A percentile compares a stretch with the other conserved stretches of the same genome.
These are phyloP conservation scores for Kwoniella bestiolae DNA, from an alignment of 768 basidiomycete species.

Conservation along the genomic window DNA sequence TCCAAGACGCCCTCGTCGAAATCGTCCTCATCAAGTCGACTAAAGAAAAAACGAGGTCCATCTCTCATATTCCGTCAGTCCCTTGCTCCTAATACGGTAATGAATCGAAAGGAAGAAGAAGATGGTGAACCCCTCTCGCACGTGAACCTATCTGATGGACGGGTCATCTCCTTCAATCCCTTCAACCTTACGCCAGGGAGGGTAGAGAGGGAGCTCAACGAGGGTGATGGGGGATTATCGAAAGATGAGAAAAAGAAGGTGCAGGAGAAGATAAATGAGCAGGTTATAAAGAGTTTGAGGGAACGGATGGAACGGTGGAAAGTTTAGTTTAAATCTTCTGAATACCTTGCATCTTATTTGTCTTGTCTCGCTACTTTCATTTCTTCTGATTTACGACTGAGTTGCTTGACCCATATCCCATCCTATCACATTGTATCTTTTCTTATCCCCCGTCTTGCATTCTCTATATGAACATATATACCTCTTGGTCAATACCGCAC, in stretches of 20 bases:
- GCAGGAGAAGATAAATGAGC: slow-evolving; percentile 59
- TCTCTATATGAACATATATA: background rate
- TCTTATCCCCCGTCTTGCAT: background rate
- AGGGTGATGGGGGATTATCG: slow-evolving; percentile 26
- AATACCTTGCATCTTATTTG: too few relatives aligned
- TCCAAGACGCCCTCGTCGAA: slow-evolving; percentile 11
- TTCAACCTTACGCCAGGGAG: slow-evolving; percentile 67
- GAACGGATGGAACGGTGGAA: slow-evolving; percentile 40
- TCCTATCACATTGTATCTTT: background rate
- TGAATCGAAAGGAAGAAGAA: background rate
- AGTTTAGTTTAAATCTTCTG: slow-evolving; percentile 19
- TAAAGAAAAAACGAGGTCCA: slow-evolving; percentile 44
- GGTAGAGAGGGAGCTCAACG: slow-evolving; percentile 64
- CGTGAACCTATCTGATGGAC: slow-evolving; percentile 65
- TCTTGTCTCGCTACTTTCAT: background rate
- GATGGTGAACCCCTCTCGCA: slow-evolving; percentile 16
- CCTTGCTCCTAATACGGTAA: slow-evolving; percentile 1
- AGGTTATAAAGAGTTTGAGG: slow-evolving; percentile 48
- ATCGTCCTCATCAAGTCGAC: background rate
- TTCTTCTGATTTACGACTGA: too few relatives aligned
- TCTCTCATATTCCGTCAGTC: slow-evolving; percentile 52
- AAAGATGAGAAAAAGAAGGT: slow-evolving; percentile 38
- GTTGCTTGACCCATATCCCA: too few relatives aligned
- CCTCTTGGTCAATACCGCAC: background rate
- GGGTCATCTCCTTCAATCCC: slow-evolving; percentile 83